Evolutionary conservation across 176 grass and related monocot species (phyloP).

Genomic region (Oryza rufipogon): DNA sequence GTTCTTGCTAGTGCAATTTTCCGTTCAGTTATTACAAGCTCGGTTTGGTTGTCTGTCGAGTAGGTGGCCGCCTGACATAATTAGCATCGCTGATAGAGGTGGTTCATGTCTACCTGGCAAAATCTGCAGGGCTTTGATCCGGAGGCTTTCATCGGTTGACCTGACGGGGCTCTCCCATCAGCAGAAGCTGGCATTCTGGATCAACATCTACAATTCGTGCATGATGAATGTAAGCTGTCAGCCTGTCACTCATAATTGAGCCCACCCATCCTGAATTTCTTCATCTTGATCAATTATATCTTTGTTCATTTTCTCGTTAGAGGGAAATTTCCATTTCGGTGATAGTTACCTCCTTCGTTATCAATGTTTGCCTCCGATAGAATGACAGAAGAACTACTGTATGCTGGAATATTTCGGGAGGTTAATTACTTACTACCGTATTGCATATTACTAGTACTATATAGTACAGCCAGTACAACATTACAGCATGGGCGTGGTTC

Average conservation of each 20-base stretch:
- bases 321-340: not conserved
- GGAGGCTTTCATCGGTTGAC: slow-evolving; percentile 66
- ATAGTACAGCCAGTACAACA: not conserved
- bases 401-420: slow-evolving; percentile 19
- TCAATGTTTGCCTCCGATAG: not conserved
- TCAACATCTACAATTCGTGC: slow-evolving; percentile 95
- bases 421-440: not conserved
- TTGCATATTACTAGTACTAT: not conserved
- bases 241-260: not conserved
- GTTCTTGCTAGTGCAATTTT: slow-evolving; percentile 22
- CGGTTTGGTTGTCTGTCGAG: slow-evolving; percentile 48
- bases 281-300: not conserved
- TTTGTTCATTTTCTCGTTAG: slow-evolving; percentile 8
- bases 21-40: slow-evolving; percentile 30
- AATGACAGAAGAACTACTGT: not conserved
- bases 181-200: slow-evolving; percentile 99
- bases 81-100: slow-evolving; percentile 14
- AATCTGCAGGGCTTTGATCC: slow-evolving; percentile 70
- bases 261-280: not conserved
- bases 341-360: not conserved
- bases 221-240: slow-evolving; percentile 96
- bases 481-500: slow-evolving; percentile 20
- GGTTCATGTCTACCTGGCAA: slow-evolving; percentile 31
- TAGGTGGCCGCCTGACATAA: slow-evolving; percentile 42
- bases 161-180: slow-evolving; percentile 73